Evolutionary conservation across 1,284 basidiomycete genomes (phyloP).

Genomic region (Boletus smithii): DNA sequence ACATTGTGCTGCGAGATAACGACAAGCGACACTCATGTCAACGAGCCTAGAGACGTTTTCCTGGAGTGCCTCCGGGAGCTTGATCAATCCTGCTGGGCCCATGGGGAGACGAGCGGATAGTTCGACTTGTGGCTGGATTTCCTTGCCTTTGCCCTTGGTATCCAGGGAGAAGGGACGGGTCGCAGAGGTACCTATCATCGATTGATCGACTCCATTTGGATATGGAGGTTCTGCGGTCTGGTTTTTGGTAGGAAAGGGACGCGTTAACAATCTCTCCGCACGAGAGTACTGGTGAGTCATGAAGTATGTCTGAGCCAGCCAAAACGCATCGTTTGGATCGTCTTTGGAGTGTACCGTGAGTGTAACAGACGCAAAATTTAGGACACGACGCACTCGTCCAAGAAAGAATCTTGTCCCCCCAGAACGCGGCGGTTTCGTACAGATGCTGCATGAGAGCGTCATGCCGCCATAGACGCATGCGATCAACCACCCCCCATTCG

Average conservation of each 20-base stretch:
- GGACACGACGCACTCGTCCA: constrained; percentile 80
- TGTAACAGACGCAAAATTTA: not conserved
- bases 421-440: constrained; percentile 96
- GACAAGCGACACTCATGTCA: constrained; percentile 88
- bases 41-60: constrained; percentile 74
- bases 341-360: constrained; percentile 44
- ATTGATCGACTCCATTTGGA: constrained; percentile 44
- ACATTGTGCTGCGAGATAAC: constrained; percentile 93
- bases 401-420: constrained; percentile 94
- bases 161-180: constrained; percentile 27
- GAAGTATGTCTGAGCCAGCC: constrained; percentile 97
- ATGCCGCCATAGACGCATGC: constrained; percentile 96
- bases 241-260: constrained; percentile 63
- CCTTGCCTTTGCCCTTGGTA: constrained; percentile 60
- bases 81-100: constrained; percentile 64
- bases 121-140: constrained; percentile 42
- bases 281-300: constrained; percentile 93
- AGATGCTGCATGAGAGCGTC: constrained; percentile 98
- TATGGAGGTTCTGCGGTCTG: constrained; percentile 39
- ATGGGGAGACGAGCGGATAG: constrained; percentile 57
- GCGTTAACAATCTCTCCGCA: constrained; percentile 86
- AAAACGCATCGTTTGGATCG: constrained; percentile 96
- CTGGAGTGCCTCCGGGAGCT: constrained; percentile 57
- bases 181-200: constrained; percentile 21
- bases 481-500: constrained; percentile 84